Base-by-base conservation (phyloP, 1,284 basidiomycete species). In the Trichosporon sp. region DNA sequence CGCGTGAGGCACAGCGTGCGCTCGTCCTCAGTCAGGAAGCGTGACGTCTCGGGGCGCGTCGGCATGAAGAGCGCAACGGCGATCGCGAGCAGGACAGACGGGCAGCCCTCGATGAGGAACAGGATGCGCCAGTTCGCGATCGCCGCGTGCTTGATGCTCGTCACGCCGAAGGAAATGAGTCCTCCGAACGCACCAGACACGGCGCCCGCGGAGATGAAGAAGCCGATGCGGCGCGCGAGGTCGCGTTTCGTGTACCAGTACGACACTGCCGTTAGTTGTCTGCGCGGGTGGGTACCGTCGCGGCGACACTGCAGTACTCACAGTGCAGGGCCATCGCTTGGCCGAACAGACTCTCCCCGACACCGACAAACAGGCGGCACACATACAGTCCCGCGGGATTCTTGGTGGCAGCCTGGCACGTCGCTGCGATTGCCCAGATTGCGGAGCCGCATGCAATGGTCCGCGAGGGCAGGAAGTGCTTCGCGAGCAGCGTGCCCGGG, bases 11-110 rank as follows among this genome's bases (percentile, higher is more conserved):
- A 91, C 35, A 95, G 83, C 63, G 86, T 86, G 11, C 92, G 87
- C 79, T 95, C 90, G 12, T 87, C 84, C 71, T 91, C 90, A 53
- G 85, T 90, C 56, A 95, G 82, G 77, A 89, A 91, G 0, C 80
- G 81, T 0, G 91, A 90, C 12, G 88, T 89, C 77, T 94, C 91
- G 0, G 93, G 93, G 35, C 92, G 85, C 65, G 89, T 86, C 0
- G 93, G 93, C 8, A 95, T 85, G 72, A 90, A 84, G 69, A 89
- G 85, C 68, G 89, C 82, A 1, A 90, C 87, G 32, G 89, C 64
- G 23, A 91, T 65, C 1, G 91, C 92, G 35, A 94, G 85, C 0
- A 92, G 21, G 5, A 95, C 76, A 0, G 74, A 72, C 4, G 76
- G 77, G 75, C 65, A 74, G 86, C 91, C 86, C 89, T 86, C 93